Evolutionary conservation across 208 protist species (phyloP), one percentile per base, ranked within the genome.

Genomic region (Trypanosomatidae sp.): DNA sequence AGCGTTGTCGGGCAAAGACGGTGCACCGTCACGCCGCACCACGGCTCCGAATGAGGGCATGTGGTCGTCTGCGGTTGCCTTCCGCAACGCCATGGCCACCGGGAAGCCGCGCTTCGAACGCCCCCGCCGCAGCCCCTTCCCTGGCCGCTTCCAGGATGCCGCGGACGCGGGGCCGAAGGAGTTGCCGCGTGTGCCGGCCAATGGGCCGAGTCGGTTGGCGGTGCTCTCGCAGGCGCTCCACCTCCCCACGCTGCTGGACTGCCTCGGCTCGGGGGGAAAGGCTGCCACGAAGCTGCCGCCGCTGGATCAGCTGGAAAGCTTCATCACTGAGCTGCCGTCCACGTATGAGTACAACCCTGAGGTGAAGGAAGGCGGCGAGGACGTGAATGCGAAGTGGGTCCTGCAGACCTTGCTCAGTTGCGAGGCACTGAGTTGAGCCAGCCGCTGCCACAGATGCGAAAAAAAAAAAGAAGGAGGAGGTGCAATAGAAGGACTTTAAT

Each of bases 331-430:
- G 59, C 66, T 87, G 66, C 83, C 83, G 1, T 77, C 79, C 5
- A 22, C 77, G 52, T 69, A 70, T 43, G 71, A 87, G 70, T 87
- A 87, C 71, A 72, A 82, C 47, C 83, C 76, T 7, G 74, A 74
- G 15, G 60, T 71, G 7, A 53, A 75, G 46, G 76, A 79, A n/a
- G 73, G 53, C 12, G 78, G 69, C 15, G 10, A 60, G 33, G 77
- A 73, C 1, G 52, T 74, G 28, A 79, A 71, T 22, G 77, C 77
- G 12, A 74, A 88, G 28, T 88, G 84, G 84, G 72, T 88, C 10
- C 52, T 88, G 30, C 22, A 33, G 8, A 47, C 74, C 7, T 73
- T 88, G 43, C 62, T 69, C 36, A 60, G 50, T 12, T 75, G 68
- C 19, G 78, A 80, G 58, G 78, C 79, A 0, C 62, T 87, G 25